Base-by-base conservation (phyloP, 176 grass and related monocot species). In the Oryza officinalis region DNA sequence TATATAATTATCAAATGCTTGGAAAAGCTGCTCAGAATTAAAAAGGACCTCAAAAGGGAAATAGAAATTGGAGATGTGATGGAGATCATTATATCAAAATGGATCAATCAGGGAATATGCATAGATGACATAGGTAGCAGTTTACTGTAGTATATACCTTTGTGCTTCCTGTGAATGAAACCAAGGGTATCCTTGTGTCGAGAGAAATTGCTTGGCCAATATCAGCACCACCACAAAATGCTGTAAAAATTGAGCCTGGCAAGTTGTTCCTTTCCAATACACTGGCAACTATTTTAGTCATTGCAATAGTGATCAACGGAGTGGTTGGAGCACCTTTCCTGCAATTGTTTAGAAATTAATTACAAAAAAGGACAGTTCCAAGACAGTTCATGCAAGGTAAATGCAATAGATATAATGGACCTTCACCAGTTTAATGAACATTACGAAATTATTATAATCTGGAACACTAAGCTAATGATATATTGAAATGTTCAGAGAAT, bases 281-380 rank as follows among this genome's bases (percentile, higher is more conserved):
- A 61, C 93, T 85, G 78, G 89, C 89, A 83, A 99, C 33, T 82
- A 99, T 92, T 87, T 99, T 89, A 47, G 91, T 94, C 89, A 92
- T 99, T 64, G 96, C 96, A 82, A 99, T 84, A 32, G 96, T 99
- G 89, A 99, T 92, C 74, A 99, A 86, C 60, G 96, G 93, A 83
- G 96, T 99, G 23, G 96, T 99, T 49, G 96, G 96, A 67, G 96
- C 93, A 86, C 96, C 96, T 92, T 99, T 99, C 96, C 96, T 95
- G 79, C 18, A 76, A 83, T 54, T 40, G 1, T 69, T 83, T 77
- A 57, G 31, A 68, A 27, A 3, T 83, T 52, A 13, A 31, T 87
- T 90, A 73, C 5, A 78, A 83, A 2, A 78, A 82, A 5, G 49
- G 25, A 41, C 13, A 32, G 25, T 18, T 22, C 35, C 7, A 52